phyloP scores from a whole-genome alignment of 345 rosid species.

The Eucalyptus regnans region DNA sequence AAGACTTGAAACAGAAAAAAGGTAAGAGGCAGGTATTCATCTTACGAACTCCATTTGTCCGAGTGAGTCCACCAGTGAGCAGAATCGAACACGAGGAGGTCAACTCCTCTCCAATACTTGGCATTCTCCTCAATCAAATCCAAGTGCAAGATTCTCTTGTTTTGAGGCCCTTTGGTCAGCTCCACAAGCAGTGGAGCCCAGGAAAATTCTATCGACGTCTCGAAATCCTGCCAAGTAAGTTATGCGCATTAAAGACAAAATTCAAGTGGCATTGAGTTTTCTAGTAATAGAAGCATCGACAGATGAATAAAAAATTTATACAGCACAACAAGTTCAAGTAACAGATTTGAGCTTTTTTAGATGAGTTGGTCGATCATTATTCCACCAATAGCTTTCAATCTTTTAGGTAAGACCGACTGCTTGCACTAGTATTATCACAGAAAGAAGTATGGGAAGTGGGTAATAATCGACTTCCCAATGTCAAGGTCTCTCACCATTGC shows the following conservation, averaged over 20 bases:
- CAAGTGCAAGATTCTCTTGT: conserved; percentile 64
- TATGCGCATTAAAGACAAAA: background rate
- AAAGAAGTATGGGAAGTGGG: background rate
- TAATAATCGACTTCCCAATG: background rate
- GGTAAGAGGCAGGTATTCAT: background rate
- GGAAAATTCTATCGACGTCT: conserved; percentile 66
- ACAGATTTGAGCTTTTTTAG: background rate
- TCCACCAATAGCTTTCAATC: background rate
- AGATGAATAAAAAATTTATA: background rate
- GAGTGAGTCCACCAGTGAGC: conserved; percentile 99
- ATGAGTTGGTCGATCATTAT: background rate
- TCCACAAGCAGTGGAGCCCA: conserved; percentile 98
- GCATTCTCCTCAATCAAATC: conserved; percentile 92
- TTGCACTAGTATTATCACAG: background rate
- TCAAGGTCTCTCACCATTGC: conserved; percentile 26
- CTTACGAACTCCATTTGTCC: conserved; percentile 63
- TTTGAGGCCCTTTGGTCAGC: conserved; percentile 37
- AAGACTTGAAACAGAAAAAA: background rate
- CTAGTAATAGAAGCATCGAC: background rate
- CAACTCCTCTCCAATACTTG: conserved; percentile 75
- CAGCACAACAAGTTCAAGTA: background rate
- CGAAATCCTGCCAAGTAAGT: conserved; percentile 42
- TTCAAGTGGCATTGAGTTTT: background rate
- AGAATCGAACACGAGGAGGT: conserved; percentile 82
- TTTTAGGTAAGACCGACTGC: background rate